Evolutionary conservation across 108 stramenopile genomes (phyloP).

Genomic region (Heterococcus sp.): DNA sequence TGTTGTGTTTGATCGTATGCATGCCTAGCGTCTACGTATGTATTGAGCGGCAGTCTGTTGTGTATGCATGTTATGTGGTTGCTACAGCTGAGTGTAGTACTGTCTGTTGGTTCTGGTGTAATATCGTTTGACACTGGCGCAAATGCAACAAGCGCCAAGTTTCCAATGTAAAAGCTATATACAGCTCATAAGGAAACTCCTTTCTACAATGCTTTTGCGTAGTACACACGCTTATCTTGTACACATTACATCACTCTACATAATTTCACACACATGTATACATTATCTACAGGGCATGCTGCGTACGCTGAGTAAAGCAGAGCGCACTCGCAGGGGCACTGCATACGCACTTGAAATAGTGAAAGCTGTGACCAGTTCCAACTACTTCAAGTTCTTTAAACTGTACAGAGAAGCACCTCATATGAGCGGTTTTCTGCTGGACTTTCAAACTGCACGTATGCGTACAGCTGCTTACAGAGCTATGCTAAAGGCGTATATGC

Average conservation of each 20-base stretch:
- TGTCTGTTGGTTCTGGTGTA: not conserved
- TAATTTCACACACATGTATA: too few relatives aligned
- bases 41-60: not conserved
- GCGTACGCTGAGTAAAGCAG: slow-evolving; percentile 9
- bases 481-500: not conserved
- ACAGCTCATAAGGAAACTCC: not conserved
- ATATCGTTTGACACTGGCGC: not conserved
- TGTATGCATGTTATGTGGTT: not conserved
- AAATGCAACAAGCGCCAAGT: not conserved
- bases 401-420: slow-evolving; percentile 49
- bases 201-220: not conserved
- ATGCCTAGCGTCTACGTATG: not conserved
- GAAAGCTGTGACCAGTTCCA: slow-evolving; percentile 13
- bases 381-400: slow-evolving; percentile 40
- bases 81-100: not conserved
- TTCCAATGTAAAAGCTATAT: not conserved
- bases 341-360: slow-evolving; percentile 38
- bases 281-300: slow-evolving; percentile 15
- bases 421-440: slow-evolving; percentile 46
- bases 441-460: not conserved
- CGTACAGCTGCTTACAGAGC: not conserved
- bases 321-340: slow-evolving; percentile 15
- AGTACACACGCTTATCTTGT: not conserved
- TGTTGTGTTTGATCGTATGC: not conserved
- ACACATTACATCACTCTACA: not conserved